These are phyloP conservation scores for Diplosphaera chodatii DNA, from an alignment of 139 green algal species.

Conservation along the genomic window DNA sequence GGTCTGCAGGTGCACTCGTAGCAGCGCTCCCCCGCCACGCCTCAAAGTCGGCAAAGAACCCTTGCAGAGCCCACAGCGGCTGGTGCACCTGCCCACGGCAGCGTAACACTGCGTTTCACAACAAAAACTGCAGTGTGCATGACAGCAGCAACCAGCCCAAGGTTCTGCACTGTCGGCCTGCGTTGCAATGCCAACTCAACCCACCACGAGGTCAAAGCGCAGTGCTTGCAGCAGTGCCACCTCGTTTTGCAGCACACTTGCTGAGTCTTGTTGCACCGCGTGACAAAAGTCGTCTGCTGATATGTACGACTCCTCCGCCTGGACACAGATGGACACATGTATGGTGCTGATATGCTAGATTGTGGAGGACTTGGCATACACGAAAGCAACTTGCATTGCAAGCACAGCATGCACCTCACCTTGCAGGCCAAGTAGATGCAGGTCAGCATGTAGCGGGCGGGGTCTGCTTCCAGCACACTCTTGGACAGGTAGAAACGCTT, in stretches of 20 bases:
- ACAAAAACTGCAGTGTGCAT: too few relatives aligned
- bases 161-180: too few relatives aligned
- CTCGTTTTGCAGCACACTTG: constrained; percentile 26
- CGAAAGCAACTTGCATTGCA: not conserved
- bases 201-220: constrained; percentile 67
- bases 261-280: constrained; percentile 43
- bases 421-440: constrained; percentile 80
- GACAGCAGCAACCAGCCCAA: too few relatives aligned
- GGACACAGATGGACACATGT: too few relatives aligned
- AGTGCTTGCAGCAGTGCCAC: constrained; percentile 54
- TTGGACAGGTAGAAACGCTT: constrained; percentile 68
- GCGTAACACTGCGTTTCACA: too few relatives aligned
- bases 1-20: not conserved
- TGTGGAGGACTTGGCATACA: too few relatives aligned
- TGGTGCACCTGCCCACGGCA: not conserved
- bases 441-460: constrained; percentile 59
- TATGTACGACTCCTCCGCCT: constrained; percentile 78
- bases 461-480: constrained; percentile 58
- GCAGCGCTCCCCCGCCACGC: not conserved
- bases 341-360: too few relatives aligned
- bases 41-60: not conserved
- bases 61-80: not conserved
- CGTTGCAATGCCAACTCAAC: too few relatives aligned
- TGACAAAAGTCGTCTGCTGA: constrained; percentile 56
- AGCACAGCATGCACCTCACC: constrained; percentile 21